Base-by-base conservation (phyloP, 441 rosid genomes). In the Gossypium gossypioides region DNA sequence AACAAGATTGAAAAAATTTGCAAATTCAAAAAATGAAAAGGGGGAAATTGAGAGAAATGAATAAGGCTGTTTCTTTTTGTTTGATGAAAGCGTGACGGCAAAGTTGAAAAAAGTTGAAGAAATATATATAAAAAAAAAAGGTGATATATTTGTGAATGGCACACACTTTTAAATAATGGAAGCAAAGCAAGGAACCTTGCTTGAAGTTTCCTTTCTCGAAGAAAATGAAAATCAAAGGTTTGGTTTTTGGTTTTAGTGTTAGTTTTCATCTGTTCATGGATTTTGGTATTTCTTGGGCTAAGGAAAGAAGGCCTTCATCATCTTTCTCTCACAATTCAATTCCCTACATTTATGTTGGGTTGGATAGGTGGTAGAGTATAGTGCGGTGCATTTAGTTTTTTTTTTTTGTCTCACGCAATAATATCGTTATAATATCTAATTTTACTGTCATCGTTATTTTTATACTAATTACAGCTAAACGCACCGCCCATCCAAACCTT, bases 371-470 rank as follows among this genome's bases (percentile, higher is more conserved):
- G 29, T 27, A 0, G 0, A 27, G 29, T 27, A 0, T 27, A 3
- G 0, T 3, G 0, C 0, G 1, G 0, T 27, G 0, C 0, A 3
- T 27, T 25, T 25, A 25, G 0, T 3, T 25, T 25, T 3, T n/a
- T n/a, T n/a, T 22, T 25, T 3, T 27, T 27, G 0, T 3, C 0
- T 27, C 0, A 27, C 0, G 0, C 0, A 3, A 27, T 27, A 27
- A 0, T 27, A 27, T 27, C 0, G 0, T 0, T 27, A 27, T 0
- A 27, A 0, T 27, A 27, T 3, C 0, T 27, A 27, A 27, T 0
- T 4, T 27, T 0, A 27, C 0, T 4, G 0, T 0, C 0, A 27
- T 27, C 0, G 0, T 0, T 25, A 25, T 25, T 25, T 25, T 25
- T 25, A 25, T 0, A 25, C 0, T 25, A 3, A 25, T 0, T 0